Percentiles rank a stretch among this genome's conserved stretches.
Evolutionary conservation across 2,329 filamentous ascomycete species (phyloP).

Genomic region (Trichoderma guizhouense): DNA sequence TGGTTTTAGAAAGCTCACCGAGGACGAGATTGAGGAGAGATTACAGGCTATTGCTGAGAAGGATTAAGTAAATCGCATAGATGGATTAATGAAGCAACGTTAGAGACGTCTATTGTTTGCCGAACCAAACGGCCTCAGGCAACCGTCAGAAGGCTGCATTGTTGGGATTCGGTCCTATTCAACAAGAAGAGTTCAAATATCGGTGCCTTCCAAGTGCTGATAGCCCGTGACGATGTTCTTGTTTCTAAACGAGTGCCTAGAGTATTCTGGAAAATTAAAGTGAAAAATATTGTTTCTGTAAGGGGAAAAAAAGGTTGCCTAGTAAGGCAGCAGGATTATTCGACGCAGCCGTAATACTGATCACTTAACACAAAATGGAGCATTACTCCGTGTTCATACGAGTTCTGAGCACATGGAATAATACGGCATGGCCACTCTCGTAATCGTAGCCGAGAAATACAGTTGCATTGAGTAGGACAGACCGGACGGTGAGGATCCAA

Average conservation of each 20-base stretch:
- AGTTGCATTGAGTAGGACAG: not conserved
- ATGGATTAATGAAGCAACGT: slow-evolving; percentile 21
- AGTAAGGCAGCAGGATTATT: not conserved
- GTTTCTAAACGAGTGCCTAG: not conserved
- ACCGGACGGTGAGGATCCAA: not conserved
- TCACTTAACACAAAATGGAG: not conserved
- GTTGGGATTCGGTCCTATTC: not conserved
- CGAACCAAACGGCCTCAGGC: not conserved
- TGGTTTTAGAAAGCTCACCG: slow-evolving; percentile 82
- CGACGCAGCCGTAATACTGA: not conserved
- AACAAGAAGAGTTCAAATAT: not conserved
- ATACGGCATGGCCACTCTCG: not conserved
- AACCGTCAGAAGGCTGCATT: not conserved
- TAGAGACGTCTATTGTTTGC: not conserved
- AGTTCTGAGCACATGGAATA: not conserved
- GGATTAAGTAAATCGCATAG: slow-evolving; percentile 62
- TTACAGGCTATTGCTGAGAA: slow-evolving; percentile 98
- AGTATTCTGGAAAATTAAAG: not conserved
- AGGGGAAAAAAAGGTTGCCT: not conserved
- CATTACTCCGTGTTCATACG: not conserved
- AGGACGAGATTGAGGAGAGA: slow-evolving; percentile 97
- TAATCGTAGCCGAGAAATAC: not conserved
- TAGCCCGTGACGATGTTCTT: not conserved
- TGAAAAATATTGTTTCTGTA: not conserved
- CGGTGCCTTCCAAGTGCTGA: not conserved